phyloP scores from a whole-genome alignment of 2,329 filamentous ascomycete genomes.

The Bipolaris gigantea region DNA sequence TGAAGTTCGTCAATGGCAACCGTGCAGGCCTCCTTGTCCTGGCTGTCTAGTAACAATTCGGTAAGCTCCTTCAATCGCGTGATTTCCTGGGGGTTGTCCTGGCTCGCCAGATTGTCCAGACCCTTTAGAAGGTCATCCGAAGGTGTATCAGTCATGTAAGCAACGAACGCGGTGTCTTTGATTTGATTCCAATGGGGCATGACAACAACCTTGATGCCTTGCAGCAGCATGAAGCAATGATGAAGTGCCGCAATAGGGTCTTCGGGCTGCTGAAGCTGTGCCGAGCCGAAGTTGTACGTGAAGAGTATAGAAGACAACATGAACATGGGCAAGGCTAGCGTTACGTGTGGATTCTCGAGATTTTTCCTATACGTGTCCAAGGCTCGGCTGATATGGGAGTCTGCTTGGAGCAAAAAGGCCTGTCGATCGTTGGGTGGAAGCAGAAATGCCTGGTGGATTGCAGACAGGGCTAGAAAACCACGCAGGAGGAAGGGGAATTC shows the following conservation, averaged over 20 bases:
- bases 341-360: slow-evolving; percentile 23
- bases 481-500: slow-evolving; percentile 36
- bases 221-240: slow-evolving; percentile 35
- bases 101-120: slow-evolving; percentile 16
- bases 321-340: slow-evolving; percentile 35
- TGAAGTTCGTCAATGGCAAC: slow-evolving; percentile 32
- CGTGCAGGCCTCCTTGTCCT: slow-evolving; percentile 26
- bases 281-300: slow-evolving; percentile 35
- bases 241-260: slow-evolving; percentile 33
- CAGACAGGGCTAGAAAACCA: slow-evolving; percentile 35
- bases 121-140: slow-evolving; percentile 12
- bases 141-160: slow-evolving; percentile 17
- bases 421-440: slow-evolving; percentile 24
- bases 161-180: slow-evolving; percentile 22
- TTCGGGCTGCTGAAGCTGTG: slow-evolving; percentile 31
- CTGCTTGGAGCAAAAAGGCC: slow-evolving; percentile 30
- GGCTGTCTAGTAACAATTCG: slow-evolving; percentile 22
- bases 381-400: slow-evolving; percentile 32
- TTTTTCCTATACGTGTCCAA: slow-evolving; percentile 29
- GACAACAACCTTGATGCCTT: slow-evolving; percentile 33
- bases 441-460: slow-evolving; percentile 31
- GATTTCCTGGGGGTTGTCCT: slow-evolving; percentile 25
- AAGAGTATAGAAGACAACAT: slow-evolving; percentile 32
- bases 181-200: slow-evolving; percentile 27
- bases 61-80: slow-evolving; percentile 28